Evolutionary conservation across 495 filamentous ascomycete species (phyloP), one percentile per base, ranked within the genome.

Genomic region (Bacidia gigantensis): DNA sequence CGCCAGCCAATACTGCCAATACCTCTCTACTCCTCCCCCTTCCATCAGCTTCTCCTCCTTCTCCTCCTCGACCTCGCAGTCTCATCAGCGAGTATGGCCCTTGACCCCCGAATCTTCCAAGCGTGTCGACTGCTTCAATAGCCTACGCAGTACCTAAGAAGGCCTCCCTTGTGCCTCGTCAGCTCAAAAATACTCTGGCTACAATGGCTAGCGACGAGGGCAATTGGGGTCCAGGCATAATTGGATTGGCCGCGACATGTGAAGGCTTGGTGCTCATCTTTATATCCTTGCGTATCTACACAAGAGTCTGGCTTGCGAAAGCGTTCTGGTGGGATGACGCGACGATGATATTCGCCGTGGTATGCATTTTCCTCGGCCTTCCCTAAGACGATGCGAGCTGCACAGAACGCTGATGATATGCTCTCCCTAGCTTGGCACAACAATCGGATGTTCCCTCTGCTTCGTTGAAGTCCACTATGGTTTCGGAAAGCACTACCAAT

Each of bases 311-410:
- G 52, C 55, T 60, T n/a, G 58, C 54, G 24, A 42, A 51, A n/a
- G 39, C 52, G 10, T 60, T 58, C 12, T 53, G 58, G 52, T 60
- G 53, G 56, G 56, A 60, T 29, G 58, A 58, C 12, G 49, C 38
- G 22, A 58, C 52, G 11, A 58, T 60, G 21, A 56, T 58, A n/a
- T 35, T 60, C 21, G 58, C 58, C 20, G 50, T 58, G 40, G 58
- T 60, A 41, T 17, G 58, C 29, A 35, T 7, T n/a, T 1, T n/a
- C 1, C 23, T 25, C 18, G 20, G 32, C 32, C n/a, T 10, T n/a
- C 10, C 32, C n/a, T 10, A 39, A 39, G 32, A 39, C 32, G 10
- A 39, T 39, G 9, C 12, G 12, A 7, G 20, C 17, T 7, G 41
- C 41, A 9, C 41, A 7, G 41, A 5, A 44, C 20, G 7, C 9